Conservation (phyloP, 1,284 basidiomycete genomes). For the Cutaneotrichosporon sp. region DNA sequence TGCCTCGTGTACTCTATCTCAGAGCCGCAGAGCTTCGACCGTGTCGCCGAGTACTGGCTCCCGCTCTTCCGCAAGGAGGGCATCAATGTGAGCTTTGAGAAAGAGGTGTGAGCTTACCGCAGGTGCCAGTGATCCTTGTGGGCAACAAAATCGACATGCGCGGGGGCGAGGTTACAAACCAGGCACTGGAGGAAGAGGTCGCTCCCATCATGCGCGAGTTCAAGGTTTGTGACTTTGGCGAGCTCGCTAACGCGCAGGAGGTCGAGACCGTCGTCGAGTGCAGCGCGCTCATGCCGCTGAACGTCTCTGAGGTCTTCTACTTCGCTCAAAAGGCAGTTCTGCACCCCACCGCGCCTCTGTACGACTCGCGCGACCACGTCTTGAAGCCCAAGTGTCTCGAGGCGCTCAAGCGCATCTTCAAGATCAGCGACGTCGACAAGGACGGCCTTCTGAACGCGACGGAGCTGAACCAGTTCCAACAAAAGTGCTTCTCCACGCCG, state of each 20-base stretch:
- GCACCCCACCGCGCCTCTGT: slow-evolving; percentile 94
- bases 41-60: slow-evolving; percentile 97
- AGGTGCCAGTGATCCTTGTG: slow-evolving; percentile 95
- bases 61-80: slow-evolving; percentile 95
- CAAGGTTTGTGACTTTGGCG: slow-evolving; percentile 64
- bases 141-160: slow-evolving; percentile 98
- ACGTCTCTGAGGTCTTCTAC: slow-evolving; percentile 98
- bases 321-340: slow-evolving; percentile 98
- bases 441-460: slow-evolving; percentile 86
- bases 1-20: slow-evolving; percentile 97
- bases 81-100: slow-evolving; percentile 70
- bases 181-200: slow-evolving; percentile 92
- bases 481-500: slow-evolving; percentile 93
- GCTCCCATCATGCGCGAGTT: slow-evolving; percentile 95
- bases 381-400: slow-evolving; percentile 89
- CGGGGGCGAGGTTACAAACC: slow-evolving; percentile 88
- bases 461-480: slow-evolving; percentile 96
- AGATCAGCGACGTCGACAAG: slow-evolving; percentile 91
- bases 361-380: slow-evolving; percentile 94
- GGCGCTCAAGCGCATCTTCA: slow-evolving; percentile 91
- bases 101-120: slow-evolving; percentile 15
- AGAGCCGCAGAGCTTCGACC: slow-evolving; percentile 92
- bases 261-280: slow-evolving; percentile 98
- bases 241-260: slow-evolving; percentile 62
- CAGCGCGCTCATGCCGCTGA: slow-evolving; percentile 82